A percentile compares a stretch with the other conserved stretches of the same genome.
Conservation (phyloP, 352 stramenopile species). For the Phytophthora macrochlamydospora region DNA sequence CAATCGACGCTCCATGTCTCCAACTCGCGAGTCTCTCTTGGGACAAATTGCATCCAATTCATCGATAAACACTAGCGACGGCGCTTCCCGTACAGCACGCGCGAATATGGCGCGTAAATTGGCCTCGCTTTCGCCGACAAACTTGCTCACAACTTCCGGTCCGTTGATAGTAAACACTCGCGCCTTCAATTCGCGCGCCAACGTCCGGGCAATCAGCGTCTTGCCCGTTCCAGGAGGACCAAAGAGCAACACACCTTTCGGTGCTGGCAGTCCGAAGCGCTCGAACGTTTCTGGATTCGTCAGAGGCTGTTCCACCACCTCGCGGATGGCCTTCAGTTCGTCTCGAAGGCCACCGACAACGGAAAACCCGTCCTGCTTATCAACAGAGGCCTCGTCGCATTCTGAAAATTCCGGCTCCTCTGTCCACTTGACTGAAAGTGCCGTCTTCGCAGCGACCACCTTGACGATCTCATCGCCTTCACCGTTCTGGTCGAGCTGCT, state of each 20-base stretch:
- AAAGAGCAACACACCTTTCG: conserved; percentile 95
- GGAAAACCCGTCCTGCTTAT: conserved; percentile 55
- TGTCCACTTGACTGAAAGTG: conserved; percentile 33
- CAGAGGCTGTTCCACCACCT: conserved; percentile 97
- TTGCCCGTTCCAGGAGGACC: conserved; percentile 97
- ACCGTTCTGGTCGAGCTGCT: conserved; percentile 23
- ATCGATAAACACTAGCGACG: conserved; percentile 87
- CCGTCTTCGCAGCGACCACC: conserved; percentile 30
- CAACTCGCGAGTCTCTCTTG: conserved; percentile 77
- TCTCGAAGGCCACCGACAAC: conserved; percentile 89
- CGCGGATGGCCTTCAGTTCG: conserved; percentile 93
- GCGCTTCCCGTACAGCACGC: conserved; percentile 45
- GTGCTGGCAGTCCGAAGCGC: conserved; percentile 94
- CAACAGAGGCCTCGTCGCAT: not conserved
- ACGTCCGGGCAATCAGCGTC: conserved; percentile 93
- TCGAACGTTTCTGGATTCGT: conserved; percentile 93
- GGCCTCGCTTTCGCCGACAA: conserved; percentile 92
- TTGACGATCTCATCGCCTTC: conserved; percentile 21
- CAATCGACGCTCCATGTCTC: conserved; percentile 85
- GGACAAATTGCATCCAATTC: conserved; percentile 93
- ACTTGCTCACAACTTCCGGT: conserved; percentile 95
- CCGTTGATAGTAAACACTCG: conserved; percentile 97
- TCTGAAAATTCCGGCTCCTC: conserved; percentile 5
- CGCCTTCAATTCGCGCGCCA: conserved; percentile 92
- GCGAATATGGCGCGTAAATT: conserved; percentile 80